Evolutionary conservation across 1,139 yeast species (phyloP).

Genomic region (Taphrina populina): DNA sequence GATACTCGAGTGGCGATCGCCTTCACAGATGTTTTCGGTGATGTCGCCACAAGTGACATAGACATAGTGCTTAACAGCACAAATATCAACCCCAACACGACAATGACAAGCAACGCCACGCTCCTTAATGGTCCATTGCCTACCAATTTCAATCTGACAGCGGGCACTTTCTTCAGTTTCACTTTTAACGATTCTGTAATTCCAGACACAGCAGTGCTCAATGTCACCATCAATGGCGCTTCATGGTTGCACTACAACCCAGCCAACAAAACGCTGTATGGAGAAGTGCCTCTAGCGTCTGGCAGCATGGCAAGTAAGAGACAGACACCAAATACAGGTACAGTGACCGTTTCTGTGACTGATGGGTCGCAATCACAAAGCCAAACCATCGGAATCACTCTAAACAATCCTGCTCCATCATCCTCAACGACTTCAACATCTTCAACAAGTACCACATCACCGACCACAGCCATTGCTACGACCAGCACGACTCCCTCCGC

Average conservation of each 20-base stretch:
- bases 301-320: constrained; percentile 20
- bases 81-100: constrained; percentile 42
- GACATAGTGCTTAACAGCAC: constrained; percentile 46
- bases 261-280: constrained; percentile 64
- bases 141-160: constrained; percentile 59
- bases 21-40: constrained; percentile 38
- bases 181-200: constrained; percentile 48
- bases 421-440: constrained; percentile 38
- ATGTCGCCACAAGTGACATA: constrained; percentile 35
- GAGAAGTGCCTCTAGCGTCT: constrained; percentile 59
- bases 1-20: constrained; percentile 36
- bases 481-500: constrained; percentile 44
- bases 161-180: constrained; percentile 56
- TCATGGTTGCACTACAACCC: constrained; percentile 67
- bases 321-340: constrained; percentile 33
- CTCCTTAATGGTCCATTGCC: constrained; percentile 26
- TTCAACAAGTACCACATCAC: constrained; percentile 36
- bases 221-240: constrained; percentile 41
- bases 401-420: constrained; percentile 34
- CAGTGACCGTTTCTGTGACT: constrained; percentile 38
- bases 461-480: constrained; percentile 41
- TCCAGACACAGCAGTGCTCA: constrained; percentile 56
- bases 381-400: constrained; percentile 34
- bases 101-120: constrained; percentile 35
- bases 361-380: constrained; percentile 34